Evolutionary conservation across 805 yeast species (phyloP).

Genomic region (Starmera amethionina): DNA sequence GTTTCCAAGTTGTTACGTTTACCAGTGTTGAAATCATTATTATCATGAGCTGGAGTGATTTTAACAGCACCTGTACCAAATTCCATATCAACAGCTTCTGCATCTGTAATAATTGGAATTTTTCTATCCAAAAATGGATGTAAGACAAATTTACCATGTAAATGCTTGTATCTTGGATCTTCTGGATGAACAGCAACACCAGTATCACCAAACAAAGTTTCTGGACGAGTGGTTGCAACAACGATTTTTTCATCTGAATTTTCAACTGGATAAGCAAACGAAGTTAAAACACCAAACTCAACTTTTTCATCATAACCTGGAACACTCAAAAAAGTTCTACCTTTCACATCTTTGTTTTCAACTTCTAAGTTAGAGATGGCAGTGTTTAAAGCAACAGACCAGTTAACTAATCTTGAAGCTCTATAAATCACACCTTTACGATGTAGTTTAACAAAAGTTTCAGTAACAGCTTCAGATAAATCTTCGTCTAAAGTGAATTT

Average conservation of each 20-base stretch:
- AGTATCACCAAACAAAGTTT: conserved; percentile 95
- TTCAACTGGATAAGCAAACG: conserved; percentile 85
- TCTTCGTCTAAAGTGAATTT: conserved; percentile 85
- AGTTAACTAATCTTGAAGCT: conserved; percentile 86
- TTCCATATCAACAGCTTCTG: conserved; percentile 96
- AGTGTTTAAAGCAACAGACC: conserved; percentile 93
- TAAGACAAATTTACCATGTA: conserved; percentile 85
- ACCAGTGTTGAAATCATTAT: conserved; percentile 94
- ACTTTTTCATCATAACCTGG: conserved; percentile 87
- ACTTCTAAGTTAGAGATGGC: conserved; percentile 96
- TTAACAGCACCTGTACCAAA: conserved; percentile 99
- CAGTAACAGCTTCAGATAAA: conserved; percentile 70
- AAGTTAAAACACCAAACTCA: conserved; percentile 96
- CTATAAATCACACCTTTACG: conserved; percentile 95
- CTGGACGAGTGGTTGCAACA: conserved; percentile 98
- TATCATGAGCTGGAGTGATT: conserved; percentile 98
- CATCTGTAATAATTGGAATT: conserved; percentile 81
- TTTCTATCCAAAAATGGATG: conserved; percentile 86
- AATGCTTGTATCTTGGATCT: conserved; percentile 83
- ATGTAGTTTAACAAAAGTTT: conserved; percentile 84
- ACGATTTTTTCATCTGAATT: conserved; percentile 76
- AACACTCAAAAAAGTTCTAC: conserved; percentile 69
- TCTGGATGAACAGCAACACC: conserved; percentile 97
- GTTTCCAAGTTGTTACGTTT: conserved; percentile 85
- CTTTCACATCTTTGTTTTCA: conserved; percentile 81